These are phyloP conservation scores for Dioszegia hungarica DNA, from an alignment of 768 basidiomycete genomes.

Conservation along the genomic window DNA sequence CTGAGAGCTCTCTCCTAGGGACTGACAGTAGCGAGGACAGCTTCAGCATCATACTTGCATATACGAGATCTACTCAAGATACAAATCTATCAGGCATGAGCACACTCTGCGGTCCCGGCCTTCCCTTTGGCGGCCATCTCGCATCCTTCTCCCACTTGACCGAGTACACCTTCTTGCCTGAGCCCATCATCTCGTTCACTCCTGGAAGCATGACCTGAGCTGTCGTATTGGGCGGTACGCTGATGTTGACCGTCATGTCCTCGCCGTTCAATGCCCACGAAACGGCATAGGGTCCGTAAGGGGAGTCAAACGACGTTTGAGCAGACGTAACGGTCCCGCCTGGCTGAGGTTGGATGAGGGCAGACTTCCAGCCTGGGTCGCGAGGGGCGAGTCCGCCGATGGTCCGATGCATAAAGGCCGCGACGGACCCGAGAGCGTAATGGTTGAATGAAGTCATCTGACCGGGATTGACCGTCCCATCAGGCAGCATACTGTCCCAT, in stretches of 20 bases:
- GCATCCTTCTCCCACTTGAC: constrained; percentile 16
- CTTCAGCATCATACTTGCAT: not conserved
- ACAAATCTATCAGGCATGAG: constrained; percentile 2
- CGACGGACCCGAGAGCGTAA: constrained; percentile 39
- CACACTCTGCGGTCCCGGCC: constrained; percentile 1
- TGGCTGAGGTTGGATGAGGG: constrained; percentile 28
- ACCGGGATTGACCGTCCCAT: constrained; percentile 42
- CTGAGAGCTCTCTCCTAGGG: too few relatives aligned
- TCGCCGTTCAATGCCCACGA: constrained; percentile 22
- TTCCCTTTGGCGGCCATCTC: constrained; percentile 24
- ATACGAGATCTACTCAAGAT: not conserved
- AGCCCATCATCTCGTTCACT: constrained; percentile 23
- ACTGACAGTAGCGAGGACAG: too few relatives aligned
- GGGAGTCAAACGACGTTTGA: constrained; percentile 11
- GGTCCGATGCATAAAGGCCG: constrained; percentile 28
- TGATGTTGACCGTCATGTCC: constrained; percentile 13
- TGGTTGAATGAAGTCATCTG: constrained; percentile 46
- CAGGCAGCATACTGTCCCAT: constrained; percentile 38
- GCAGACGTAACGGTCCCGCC: constrained; percentile 37
- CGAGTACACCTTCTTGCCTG: constrained; percentile 15
- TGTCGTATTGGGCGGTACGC: constrained; percentile 31
- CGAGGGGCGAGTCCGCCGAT: constrained; percentile 33
- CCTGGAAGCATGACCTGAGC: constrained; percentile 26
- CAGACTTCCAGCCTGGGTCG: constrained; percentile 31
- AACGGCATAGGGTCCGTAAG: constrained; percentile 21